Base-by-base conservation (phyloP, 2,329 filamentous ascomycete species). In the Cladosporium cucumerinum region DNA sequence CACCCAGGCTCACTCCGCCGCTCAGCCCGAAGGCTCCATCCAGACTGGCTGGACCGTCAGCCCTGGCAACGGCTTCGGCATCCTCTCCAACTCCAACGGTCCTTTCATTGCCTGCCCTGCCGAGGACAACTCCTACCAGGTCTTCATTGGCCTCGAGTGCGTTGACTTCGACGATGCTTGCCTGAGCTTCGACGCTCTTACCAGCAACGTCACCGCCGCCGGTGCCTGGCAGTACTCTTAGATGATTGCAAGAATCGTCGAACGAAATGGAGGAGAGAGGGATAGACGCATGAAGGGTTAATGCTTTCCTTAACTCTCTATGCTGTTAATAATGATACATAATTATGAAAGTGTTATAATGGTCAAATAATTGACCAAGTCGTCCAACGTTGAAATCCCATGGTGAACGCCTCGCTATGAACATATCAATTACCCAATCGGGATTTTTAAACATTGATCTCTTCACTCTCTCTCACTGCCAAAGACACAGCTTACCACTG, bases 401-500 rank as follows among this genome's bases (percentile, higher is more conserved):
- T n/a, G 18, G 6, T n/a, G 18, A 43, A 43, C 36, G 7, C 36
- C 36, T 43, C 18, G 36, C 36, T 43, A n/a, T 43, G 18, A 43
- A 43, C 36, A 43, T 7, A 43, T 43, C 8, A n/a, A 10, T n/a
- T n/a, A 2, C 36, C 36, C 36, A 21, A 10, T 3, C 16, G 36
- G 36, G 18, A 18, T n/a, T 43, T 43, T n/a, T 6, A 1, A 43
- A 43, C 1, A n/a, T 2, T 43, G 6, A 10, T 1, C 36, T 1
- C 36, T n/a, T 52, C 48, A 7, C n/a, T 26, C 14, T 5, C 14
- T 52, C 25, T 52, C 48, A 63, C 52, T 57, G 52, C 93, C 94
- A 99, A 39, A 99, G 79, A 76, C 91, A 96, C 28, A 98, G 78
- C 78, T 98, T 98, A 2, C 95, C 95, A 74, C 92, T 96, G 0